A percentile compares a stretch with the other conserved stretches of the same genome.
Conservation (phyloP, 495 filamentous ascomycete genomes). For the Daldinia loculata region DNA sequence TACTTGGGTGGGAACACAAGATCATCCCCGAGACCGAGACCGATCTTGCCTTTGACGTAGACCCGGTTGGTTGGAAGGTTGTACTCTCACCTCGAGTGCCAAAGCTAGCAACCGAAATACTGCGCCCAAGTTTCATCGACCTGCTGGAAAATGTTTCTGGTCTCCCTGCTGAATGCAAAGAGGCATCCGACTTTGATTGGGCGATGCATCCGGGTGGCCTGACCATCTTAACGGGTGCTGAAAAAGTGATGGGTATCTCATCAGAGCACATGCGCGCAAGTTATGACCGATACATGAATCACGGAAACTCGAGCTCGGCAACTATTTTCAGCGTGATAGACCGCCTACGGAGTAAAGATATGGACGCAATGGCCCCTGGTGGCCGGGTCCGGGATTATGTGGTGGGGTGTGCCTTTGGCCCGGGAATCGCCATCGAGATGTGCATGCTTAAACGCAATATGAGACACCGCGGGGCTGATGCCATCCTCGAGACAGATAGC, state of each 20-base stretch:
- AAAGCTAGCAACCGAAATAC: slow-evolving; percentile 55
- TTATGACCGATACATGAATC: slow-evolving; percentile 69
- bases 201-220: slow-evolving; percentile 72
- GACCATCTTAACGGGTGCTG: slow-evolving; percentile 69
- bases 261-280: slow-evolving; percentile 67
- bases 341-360: slow-evolving; percentile 63
- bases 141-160: slow-evolving; percentile 53
- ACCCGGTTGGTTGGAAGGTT: slow-evolving; percentile 69
- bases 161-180: slow-evolving; percentile 52
- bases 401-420: slow-evolving; percentile 72
- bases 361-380: slow-evolving; percentile 59
- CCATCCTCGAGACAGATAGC: slow-evolving; percentile 58
- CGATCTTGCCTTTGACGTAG: slow-evolving; percentile 68
- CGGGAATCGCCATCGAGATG: slow-evolving; percentile 71
- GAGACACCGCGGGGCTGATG: slow-evolving; percentile 41
- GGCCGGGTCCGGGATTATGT: slow-evolving; percentile 61
- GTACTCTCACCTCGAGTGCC: slow-evolving; percentile 66
- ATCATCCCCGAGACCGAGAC: slow-evolving; percentile 63
- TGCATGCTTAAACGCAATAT: slow-evolving; percentile 62
- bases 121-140: slow-evolving; percentile 59
- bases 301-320: slow-evolving; percentile 69
- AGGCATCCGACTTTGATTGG: slow-evolving; percentile 69
- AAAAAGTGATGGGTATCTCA: slow-evolving; percentile 61
- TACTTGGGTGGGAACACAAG: slow-evolving; percentile 67
- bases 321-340: slow-evolving; percentile 70